Evolutionary conservation across 2,329 filamentous ascomycete species (phyloP).

Genomic region (Sclerotiophoma versabilis): DNA sequence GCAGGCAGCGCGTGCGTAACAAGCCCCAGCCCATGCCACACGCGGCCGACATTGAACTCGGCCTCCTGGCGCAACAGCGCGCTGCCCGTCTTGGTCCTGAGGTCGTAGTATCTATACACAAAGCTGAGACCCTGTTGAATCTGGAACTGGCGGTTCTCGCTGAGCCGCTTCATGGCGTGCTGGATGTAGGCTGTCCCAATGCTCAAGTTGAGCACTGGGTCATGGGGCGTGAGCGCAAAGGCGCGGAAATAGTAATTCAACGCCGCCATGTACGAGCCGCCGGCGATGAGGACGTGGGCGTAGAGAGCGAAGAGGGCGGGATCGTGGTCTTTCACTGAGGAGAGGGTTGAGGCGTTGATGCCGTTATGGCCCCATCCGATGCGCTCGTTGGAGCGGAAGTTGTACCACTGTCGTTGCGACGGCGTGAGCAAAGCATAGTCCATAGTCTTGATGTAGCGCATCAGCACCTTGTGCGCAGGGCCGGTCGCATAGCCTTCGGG

Average conservation of each 20-base stretch:
- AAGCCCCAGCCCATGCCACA: conserved; percentile 78
- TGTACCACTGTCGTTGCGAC: conserved; percentile 55
- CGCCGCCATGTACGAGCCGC: conserved; percentile 82
- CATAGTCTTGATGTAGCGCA: conserved; percentile 89
- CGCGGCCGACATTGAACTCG: conserved; percentile 79
- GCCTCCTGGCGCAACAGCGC: conserved; percentile 71
- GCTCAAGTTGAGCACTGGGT: conserved; percentile 79
- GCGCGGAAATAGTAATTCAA: conserved; percentile 82
- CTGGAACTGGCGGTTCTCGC: conserved; percentile 87
- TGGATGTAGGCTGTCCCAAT: conserved; percentile 81
- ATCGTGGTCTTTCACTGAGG: conserved; percentile 61
- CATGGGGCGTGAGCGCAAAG: conserved; percentile 73
- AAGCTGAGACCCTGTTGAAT: conserved; percentile 86
- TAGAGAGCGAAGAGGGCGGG: conserved; percentile 85
- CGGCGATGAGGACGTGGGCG: conserved; percentile 85
- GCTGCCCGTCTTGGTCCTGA: conserved; percentile 57
- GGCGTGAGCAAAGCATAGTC: conserved; percentile 71
- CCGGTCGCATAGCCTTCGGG: conserved; percentile 78
- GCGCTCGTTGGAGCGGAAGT: conserved; percentile 48
- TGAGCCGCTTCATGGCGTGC: conserved; percentile 86
- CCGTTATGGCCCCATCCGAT: conserved; percentile 49
- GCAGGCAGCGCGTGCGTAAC: conserved; percentile 74
- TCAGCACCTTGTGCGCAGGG: conserved; percentile 86
- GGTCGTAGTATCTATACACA: conserved; percentile 74
- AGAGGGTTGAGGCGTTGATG: conserved; percentile 49